Conservation (phyloP, 2,329 filamentous ascomycete species). For the Pestalotiopsis sp. region DNA sequence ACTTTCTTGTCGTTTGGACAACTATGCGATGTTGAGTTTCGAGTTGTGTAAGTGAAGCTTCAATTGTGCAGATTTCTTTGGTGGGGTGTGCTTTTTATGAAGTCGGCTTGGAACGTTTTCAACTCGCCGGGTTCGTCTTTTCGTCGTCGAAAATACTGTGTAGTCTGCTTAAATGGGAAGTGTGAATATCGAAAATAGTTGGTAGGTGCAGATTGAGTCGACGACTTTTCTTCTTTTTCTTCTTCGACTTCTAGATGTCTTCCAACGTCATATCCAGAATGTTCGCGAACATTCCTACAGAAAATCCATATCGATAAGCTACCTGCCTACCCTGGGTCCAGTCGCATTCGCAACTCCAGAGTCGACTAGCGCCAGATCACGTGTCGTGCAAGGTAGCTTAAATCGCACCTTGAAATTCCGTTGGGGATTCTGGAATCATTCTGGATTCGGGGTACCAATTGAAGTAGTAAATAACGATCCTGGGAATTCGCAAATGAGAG, state of each 20-base stretch:
- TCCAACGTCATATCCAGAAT: slow-evolving; percentile 2
- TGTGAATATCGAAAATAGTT: neutral
- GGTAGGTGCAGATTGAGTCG: neutral
- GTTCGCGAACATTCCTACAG: slow-evolving; percentile 9
- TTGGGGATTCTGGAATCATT: neutral
- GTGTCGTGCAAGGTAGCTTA: slow-evolving; percentile 1
- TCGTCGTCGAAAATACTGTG: neutral
- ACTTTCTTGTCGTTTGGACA: too few relatives aligned
- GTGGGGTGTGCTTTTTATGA: neutral
- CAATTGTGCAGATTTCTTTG: neutral
- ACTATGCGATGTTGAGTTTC: neutral
- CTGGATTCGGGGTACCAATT: neutral
- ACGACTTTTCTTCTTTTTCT: neutral
- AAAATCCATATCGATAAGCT: slow-evolving; percentile 9
- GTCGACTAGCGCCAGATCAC: slow-evolving; percentile 7
- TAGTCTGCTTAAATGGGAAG: neutral
- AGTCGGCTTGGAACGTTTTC: neutral
- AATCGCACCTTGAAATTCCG: neutral
- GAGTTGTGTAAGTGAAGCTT: slow-evolving; percentile 1
- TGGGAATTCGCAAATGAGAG: neutral
- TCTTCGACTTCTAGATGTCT: neutral
- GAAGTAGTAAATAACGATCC: neutral
- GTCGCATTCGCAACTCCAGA: neutral
- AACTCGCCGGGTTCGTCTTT: neutral
- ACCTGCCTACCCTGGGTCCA: neutral